phyloP scores from a whole-genome alignment of 2,329 filamentous ascomycete species.

The Podosphaera xanthii region DNA sequence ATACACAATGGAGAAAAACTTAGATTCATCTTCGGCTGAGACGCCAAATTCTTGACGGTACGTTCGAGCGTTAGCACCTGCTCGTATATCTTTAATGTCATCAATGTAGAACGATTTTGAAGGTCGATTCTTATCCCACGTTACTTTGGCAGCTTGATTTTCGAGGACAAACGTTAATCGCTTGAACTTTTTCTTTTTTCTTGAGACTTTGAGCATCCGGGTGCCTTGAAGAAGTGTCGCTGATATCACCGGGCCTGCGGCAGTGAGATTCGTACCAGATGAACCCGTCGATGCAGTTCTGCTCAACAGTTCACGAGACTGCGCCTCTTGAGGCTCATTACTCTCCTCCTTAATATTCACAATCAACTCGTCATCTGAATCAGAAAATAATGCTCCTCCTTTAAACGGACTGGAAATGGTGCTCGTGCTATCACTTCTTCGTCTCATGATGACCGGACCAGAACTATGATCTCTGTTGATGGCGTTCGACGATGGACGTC shows the following conservation, averaged over 20 bases:
- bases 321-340: slow-evolving; percentile 19
- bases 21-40: slow-evolving; percentile 38
- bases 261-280: slow-evolving; percentile 16
- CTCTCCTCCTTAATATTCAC: slow-evolving; percentile 26
- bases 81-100: slow-evolving; percentile 77
- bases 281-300: slow-evolving; percentile 25
- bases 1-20: slow-evolving; percentile 84
- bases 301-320: slow-evolving; percentile 25
- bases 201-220: slow-evolving; percentile 59
- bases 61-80: slow-evolving; percentile 63
- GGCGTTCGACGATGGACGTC: slow-evolving; percentile 55
- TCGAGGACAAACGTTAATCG: slow-evolving; percentile 52
- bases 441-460: slow-evolving; percentile 67
- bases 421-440: slow-evolving; percentile 74
- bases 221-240: slow-evolving; percentile 58
- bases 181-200: slow-evolving; percentile 54
- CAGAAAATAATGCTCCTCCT: slow-evolving; percentile 20
- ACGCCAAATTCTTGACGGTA: slow-evolving; percentile 69
- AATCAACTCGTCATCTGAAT: slow-evolving; percentile 35
- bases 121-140: slow-evolving; percentile 59
- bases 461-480: slow-evolving; percentile 69
- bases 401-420: slow-evolving; percentile 31
- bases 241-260: slow-evolving; percentile 52
- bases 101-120: slow-evolving; percentile 83
- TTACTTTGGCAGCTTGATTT: slow-evolving; percentile 62